Evolutionary conservation across 2,329 filamentous ascomycete genomes (phyloP), one percentile per base, ranked within the genome.

Genomic region (Madurella mycetomatis): DNA sequence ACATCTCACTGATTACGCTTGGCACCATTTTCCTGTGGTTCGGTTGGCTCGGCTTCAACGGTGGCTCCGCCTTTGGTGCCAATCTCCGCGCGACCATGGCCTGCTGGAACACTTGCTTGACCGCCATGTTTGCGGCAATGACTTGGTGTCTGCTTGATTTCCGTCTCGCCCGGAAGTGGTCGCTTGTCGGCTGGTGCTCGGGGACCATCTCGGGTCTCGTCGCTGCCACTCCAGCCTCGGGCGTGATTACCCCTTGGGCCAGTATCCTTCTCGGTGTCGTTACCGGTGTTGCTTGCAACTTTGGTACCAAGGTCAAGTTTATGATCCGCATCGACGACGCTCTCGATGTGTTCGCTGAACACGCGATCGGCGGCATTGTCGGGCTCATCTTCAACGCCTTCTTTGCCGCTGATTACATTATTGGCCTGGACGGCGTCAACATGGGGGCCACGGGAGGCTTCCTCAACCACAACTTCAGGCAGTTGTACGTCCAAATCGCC

Each of bases 41-140:
- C 67, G 94, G 94, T 67, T 99, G 94, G 94, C 80, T 99, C 61
- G 94, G 92, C 52, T 99, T 99, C 84, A 99, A 99, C 79, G 94
- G 92, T 65, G 94, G 94, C 60, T 96, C 92, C 19, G 78, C 92
- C 40, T 96, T 96, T 64, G 92, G 92, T 64, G 90, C 92, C 62
- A 96, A 96, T 77, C 81, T 97, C 51, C 88, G 94, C 62, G 94
- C 94, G 52, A 86, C 88, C 62, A 95, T 96, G 85, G 92, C 94
- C 52, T 96, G 90, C 84, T 99, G 92, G 92, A 97, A 97, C 81
- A 90, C 88, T 56, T 96, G 94, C 77, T 71, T 96, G 67, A 94
- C 90, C 39, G 92, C 90, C 70, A 90, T 91, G 77, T 95, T 96
- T 66, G 92, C 84, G 41, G 87, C 90, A 61, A 89, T 94, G 72